phyloP scores from a whole-genome alignment of 805 yeast genomes.

The Jamesozyma lodderae region DNA sequence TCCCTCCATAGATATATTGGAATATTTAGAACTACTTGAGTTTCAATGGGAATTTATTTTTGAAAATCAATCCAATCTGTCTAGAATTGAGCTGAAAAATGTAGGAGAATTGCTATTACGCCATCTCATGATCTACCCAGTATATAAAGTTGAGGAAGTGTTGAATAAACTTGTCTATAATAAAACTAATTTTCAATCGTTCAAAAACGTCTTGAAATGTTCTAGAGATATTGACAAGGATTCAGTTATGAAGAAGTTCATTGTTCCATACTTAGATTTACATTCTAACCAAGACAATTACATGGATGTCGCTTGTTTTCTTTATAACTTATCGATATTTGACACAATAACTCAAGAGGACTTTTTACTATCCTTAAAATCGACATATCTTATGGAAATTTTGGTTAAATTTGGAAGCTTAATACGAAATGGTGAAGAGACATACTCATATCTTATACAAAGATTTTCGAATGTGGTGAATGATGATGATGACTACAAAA shows the following conservation, averaged over 20 bases:
- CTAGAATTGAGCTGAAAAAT: not conserved
- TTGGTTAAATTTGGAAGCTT: too few species aligned
- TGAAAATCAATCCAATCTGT: not conserved
- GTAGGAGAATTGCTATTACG: slow-evolving; percentile 12
- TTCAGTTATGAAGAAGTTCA: slow-evolving; percentile 10
- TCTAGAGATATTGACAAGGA: slow-evolving; percentile 13
- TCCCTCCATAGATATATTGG: slow-evolving; percentile 11
- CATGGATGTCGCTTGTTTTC: slow-evolving; percentile 6
- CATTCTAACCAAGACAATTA: slow-evolving; percentile 6
- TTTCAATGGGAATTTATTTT: slow-evolving; percentile 17
- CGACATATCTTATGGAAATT: slow-evolving; percentile 12
- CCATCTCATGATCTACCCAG: slow-evolving; percentile 14
- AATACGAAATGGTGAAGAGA: too few species aligned
- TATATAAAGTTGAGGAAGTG: slow-evolving; percentile 10
- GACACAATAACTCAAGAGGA: too few species aligned
- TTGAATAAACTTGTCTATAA: slow-evolving; percentile 14
- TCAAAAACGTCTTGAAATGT: slow-evolving; percentile 4
- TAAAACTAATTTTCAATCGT: slow-evolving; percentile 5
- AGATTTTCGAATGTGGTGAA: slow-evolving; percentile 8
- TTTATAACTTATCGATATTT: too few species aligned
- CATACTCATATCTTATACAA: too few species aligned
- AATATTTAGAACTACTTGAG: slow-evolving; percentile 15
- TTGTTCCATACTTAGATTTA: slow-evolving; percentile 18
- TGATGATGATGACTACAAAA: slow-evolving; percentile 12
- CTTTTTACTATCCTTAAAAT: slow-evolving; percentile 11